Evolutionary conservation across 2,329 filamentous ascomycete genomes (phyloP).

Genomic region (Colletotrichum godetiae): DNA sequence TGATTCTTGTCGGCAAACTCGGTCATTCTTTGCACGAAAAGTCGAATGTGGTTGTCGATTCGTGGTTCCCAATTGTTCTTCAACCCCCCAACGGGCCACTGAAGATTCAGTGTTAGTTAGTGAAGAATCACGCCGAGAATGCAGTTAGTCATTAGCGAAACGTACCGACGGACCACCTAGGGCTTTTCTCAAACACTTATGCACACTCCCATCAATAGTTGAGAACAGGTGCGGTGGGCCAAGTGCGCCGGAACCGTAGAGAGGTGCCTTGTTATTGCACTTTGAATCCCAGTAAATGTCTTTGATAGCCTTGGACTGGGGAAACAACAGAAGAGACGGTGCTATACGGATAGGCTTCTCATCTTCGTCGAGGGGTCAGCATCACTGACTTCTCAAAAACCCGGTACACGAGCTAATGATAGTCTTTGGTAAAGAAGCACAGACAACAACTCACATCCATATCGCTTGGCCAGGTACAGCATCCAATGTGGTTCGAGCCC

Average conservation of each 20-base stretch:
- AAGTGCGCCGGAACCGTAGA: constrained; percentile 14
- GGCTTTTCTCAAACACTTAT: constrained; percentile 10
- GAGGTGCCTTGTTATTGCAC: constrained; percentile 9
- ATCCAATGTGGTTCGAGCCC: constrained; percentile 14
- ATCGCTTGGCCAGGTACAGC: constrained; percentile 7
- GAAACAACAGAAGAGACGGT: constrained; percentile 13
- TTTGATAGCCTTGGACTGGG: constrained; percentile 9
- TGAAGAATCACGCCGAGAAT: not conserved
- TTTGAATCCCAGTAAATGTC: constrained; percentile 25
- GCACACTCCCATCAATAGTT: constrained; percentile 11
- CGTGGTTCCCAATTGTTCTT: constrained; percentile 26
- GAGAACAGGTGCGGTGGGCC: constrained; percentile 18
- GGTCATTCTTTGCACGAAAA: constrained; percentile 13
- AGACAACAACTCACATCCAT: constrained; percentile 8
- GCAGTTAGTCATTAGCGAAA: not conserved
- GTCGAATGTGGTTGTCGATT: constrained; percentile 16
- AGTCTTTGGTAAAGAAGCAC: not conserved
- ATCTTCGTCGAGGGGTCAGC: not conserved
- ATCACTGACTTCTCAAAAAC: not conserved
- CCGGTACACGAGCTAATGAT: not conserved
- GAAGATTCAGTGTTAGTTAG: not conserved
- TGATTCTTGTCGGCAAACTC: constrained; percentile 10
- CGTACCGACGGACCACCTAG: constrained; percentile 6
- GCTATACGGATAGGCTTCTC: constrained; percentile 22
- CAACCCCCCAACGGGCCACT: constrained; percentile 19